Base-by-base conservation (phyloP, 2,329 filamentous ascomycete species). In the Escovopsis sp. region DNA sequence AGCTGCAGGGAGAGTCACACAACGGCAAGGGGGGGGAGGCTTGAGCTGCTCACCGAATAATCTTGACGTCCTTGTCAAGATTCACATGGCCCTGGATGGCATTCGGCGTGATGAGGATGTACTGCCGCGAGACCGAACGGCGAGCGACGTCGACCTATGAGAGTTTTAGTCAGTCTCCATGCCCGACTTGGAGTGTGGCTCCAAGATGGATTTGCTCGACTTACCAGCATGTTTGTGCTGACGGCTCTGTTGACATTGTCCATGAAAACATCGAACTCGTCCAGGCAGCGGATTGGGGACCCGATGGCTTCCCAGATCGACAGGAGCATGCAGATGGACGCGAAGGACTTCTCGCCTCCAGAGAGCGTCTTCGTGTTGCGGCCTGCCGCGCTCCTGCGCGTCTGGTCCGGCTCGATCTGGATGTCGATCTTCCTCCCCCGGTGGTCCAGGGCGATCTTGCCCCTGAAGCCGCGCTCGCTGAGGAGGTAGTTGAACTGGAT, bases 221-320 rank as follows among this genome's bases (percentile, higher is more conserved):
- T 67, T 65, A 86, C 82, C 60, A 98, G 83, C 81, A 98, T 86
- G 48, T 84, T 83, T 52, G 94, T 94, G 57, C 85, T 93, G 51
- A 93, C 84, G 43, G 84, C 85, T 46, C 91, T 79, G 61, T 98
- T 98, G 45, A 96, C 85, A 51, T 82, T 86, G 62, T 98, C 91
- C 91, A 98, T 98, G 68, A 95, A 98, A 29, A 98, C 91, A 58
- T 98, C 91, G 56, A 96, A 98, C 62, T 98, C 91, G 61, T 98
- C 91, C 41, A 98, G 70, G 55, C 91, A 98, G 42, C 91, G 78
- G 46, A 98, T 81, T 1, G 88, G 89, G 14, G 87, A 93, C 10
- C 91, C 89, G 81, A 98, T 98, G 27, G 91, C 89, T 57, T 98
- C 91, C 91, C 91, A 98, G 14, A 98, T 81, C 2, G 87, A 78